These are phyloP conservation scores for Mycena citricolor DNA, from an alignment of 1,284 basidiomycete species.

Conservation along the genomic window DNA sequence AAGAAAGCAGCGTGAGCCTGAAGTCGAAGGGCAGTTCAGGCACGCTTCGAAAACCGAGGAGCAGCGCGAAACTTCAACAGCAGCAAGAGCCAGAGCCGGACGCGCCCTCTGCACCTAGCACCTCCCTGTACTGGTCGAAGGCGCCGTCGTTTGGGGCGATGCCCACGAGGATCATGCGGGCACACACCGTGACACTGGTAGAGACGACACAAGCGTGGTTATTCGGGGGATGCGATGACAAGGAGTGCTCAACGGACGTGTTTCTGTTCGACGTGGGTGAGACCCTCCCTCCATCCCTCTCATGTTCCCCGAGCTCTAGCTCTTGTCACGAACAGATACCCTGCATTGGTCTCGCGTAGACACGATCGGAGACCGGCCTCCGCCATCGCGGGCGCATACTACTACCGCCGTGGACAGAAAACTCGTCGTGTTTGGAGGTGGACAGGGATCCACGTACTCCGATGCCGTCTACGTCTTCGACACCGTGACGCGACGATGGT, in stretches of 20 bases:
- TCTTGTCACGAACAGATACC: constrained; percentile 56
- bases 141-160: constrained; percentile 78
- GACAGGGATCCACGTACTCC: constrained; percentile 76
- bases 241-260: constrained; percentile 73
- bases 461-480: constrained; percentile 82
- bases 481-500: constrained; percentile 71
- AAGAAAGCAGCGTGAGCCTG: constrained; percentile 20
- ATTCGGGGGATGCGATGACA: constrained; percentile 87
- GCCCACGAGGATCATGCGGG: constrained; percentile 75
- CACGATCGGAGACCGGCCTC: constrained; percentile 72
- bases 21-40: constrained; percentile 12
- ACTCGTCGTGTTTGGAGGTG: constrained; percentile 85
- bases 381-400: constrained; percentile 85
- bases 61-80: constrained; percentile 55
- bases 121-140: constrained; percentile 84
- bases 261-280: constrained; percentile 79
- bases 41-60: constrained; percentile 36
- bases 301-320: constrained; percentile 1
- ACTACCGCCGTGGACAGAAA: constrained; percentile 82
- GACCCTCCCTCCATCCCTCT: not conserved
- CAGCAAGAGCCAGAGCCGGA: constrained; percentile 54
- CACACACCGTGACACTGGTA: constrained; percentile 83
- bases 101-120: constrained; percentile 47
- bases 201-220: constrained; percentile 85
- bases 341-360: constrained; percentile 87